Conservation (phyloP, 2,329 filamentous ascomycete genomes). For the Venturia asperata region DNA sequence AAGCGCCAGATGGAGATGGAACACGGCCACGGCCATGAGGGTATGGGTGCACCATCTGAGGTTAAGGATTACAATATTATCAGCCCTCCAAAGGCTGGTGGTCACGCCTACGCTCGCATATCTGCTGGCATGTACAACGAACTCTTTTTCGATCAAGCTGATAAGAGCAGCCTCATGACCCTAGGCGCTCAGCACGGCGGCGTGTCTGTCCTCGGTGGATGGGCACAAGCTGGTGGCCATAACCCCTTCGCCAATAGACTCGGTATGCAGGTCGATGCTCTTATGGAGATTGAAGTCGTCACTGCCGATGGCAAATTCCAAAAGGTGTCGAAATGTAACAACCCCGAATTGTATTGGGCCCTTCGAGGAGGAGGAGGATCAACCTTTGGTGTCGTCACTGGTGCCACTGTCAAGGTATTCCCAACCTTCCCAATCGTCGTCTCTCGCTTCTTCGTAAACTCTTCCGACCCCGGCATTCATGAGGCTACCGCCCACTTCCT, state of each 20-base stretch:
- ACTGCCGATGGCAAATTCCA: slow-evolving; percentile 20
- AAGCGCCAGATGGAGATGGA: slow-evolving; percentile 1
- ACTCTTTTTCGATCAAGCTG: slow-evolving; percentile 17
- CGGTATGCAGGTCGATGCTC: slow-evolving; percentile 16
- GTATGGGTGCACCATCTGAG: not conserved
- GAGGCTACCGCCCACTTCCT: slow-evolving; percentile 18
- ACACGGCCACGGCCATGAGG: not conserved
- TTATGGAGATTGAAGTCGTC: slow-evolving; percentile 19
- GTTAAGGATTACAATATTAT: slow-evolving; percentile 16
- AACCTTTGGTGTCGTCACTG: slow-evolving; percentile 19
- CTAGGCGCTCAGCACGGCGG: slow-evolving; percentile 19
- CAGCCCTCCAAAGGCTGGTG: not conserved
- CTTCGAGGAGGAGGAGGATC: slow-evolving; percentile 18
- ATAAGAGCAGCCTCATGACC: slow-evolving; percentile 17
- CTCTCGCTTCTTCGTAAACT: slow-evolving; percentile 19
- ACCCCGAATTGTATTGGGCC: slow-evolving; percentile 20
- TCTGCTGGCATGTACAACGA: slow-evolving; percentile 19
- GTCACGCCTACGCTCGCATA: slow-evolving; percentile 18
- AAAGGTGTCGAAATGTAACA: slow-evolving; percentile 18
- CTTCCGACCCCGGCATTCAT: slow-evolving; percentile 2
- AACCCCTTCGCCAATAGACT: slow-evolving; percentile 17
- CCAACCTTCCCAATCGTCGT: slow-evolving; percentile 19
- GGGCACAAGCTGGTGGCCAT: slow-evolving; percentile 19
- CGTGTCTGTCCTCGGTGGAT: slow-evolving; percentile 18
- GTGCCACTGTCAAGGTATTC: slow-evolving; percentile 17